Evolutionary conservation across 176 grass and related monocot species (phyloP), one percentile per base, ranked within the genome.

Genomic region (Bothriochloa decipiens): DNA sequence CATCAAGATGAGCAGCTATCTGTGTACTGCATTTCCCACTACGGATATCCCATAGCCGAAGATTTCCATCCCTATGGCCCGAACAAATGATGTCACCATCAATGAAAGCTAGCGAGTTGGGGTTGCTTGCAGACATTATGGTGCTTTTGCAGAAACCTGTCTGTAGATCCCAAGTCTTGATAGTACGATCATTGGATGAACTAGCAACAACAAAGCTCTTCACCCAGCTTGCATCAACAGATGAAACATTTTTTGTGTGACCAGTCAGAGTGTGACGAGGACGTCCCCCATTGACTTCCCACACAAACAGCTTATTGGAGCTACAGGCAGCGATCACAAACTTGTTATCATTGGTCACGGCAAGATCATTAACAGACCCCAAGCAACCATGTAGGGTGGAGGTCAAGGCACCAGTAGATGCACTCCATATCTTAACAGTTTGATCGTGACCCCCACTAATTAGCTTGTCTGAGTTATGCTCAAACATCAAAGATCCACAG

Each of bases 241-340:
- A 80, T 82, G 89, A 96, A 76, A 99, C 96, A 71, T 93, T 94
- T 77, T 94, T 93, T 1, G 88, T 85, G 74, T 99, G 93, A 70
- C 96, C 96, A 65, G 96, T 99, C 50, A 99, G 75, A 27, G 93
- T 96, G 82, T 99, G 96, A 43, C 91, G 91, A 81, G 92, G 80
- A 76, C 91, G 84, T 33, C 86, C 96, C 15, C 88, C 91, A 84
- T 82, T 96, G 36, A 76, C 22, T 75, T 99, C 93, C 96, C 96
- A 99, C 52, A 94, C 93, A 85, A 91, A 99, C 53, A 99, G 67
- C 84, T 99, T 99, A 71, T 96, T 96, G n/a, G 96, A 94, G 88
- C 96, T 96, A 76, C 96, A 96, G 27, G 96, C 96, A 64, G 93
- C 96, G 69, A 99, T 85, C 18, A 96, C 86, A 70, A 71, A 96